Base-by-base conservation (phyloP, 352 stramenopile genomes). In the Aphanomyces cochlioides region DNA sequence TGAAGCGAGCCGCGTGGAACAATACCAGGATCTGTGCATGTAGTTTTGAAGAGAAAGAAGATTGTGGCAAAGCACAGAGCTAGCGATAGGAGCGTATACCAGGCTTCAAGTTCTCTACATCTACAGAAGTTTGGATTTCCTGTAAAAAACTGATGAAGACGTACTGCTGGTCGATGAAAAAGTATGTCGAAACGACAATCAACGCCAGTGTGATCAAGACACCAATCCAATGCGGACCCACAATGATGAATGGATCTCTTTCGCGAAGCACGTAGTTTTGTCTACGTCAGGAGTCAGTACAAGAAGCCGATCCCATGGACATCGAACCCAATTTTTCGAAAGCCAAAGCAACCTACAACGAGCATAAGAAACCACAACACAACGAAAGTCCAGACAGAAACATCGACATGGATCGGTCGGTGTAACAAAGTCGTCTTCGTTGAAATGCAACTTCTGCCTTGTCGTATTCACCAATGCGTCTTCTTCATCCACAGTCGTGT, bases 161-260 rank as follows among this genome's bases (percentile, higher is more conserved):
- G 59, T 80, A 83, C 40, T 91, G 82, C 67, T 91, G 79, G 13
- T 75, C 66, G 28, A 92, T 72, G 73, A 93, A 91, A 63, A 90
- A 72, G 56, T 65, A 74, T 0, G 80, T 90, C 41, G 78, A 80
- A 36, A 79, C 73, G 1, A 91, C 28, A n/a, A 92, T 78, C 65
- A 94, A 85, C 3, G 67, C 59, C 37, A 89, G 54, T 17, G 84
- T 93, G 47, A 88, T 77, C 48, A 92, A 48, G 38, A 91, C 85
- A 41, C 86, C 86, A 61, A 90, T 84, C 85, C 86, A 95, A 68
- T 95, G 84, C 4, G 87, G 87, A 0, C 87, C 87, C 2, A 95
- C 75, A 61, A 93, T 43, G 7, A 69, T 69, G 50, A 69, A 61
- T 5, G 63, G 63, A 13, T 21, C 3, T 3, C 19, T 19, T 47